Base-by-base conservation (phyloP, 306 rosid genomes). In the Cercis canadensis region DNA sequence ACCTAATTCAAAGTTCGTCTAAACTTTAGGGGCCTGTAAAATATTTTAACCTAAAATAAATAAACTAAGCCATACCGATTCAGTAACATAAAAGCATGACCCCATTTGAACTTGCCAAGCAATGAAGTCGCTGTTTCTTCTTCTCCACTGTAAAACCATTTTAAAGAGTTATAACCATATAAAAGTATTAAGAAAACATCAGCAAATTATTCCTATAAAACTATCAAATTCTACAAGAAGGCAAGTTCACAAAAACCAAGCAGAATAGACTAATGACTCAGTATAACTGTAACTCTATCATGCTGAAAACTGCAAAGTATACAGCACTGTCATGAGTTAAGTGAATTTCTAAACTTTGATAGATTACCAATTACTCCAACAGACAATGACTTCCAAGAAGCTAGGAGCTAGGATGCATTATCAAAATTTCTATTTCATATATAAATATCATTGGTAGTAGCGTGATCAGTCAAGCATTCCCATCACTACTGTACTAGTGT, bases 41-140 rank as follows among this genome's bases (percentile, higher is more conserved):
- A n/a, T n/a, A n/a, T n/a, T n/a, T n/a, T n/a, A n/a, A n/a, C n/a
- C n/a, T n/a, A n/a, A n/a, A 14, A 73, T 2, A 36, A 50, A 62
- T 39, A 45, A 70, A 62, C 15, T 36, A 34, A 29, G 41, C 33
- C 76, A 76, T 82, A 91, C 99, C 92, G 76, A 69, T 94, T 94
- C 69, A 94, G 84, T 34, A 97, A 90, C 70, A 80, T 69, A 82
- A 90, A 94, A 56, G 92, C 89, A 51, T 94, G 98, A 76, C 98
- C 98, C 98, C 98, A 94, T 74, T 94, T 94, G 86, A 94, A 94
- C 86, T 94, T 94, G 71, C 82, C 85, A 65, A 94, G 97, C 87
- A 94, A 74, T 61, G 80, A 80, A 47, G 87, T 73, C 84, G 95
- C 99, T 11, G 97, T 90, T 81, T 94, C 97, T 73, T 89, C 86